Conservation (phyloP, 2,329 filamentous ascomycete species). For the Botrytis aclada region DNA sequence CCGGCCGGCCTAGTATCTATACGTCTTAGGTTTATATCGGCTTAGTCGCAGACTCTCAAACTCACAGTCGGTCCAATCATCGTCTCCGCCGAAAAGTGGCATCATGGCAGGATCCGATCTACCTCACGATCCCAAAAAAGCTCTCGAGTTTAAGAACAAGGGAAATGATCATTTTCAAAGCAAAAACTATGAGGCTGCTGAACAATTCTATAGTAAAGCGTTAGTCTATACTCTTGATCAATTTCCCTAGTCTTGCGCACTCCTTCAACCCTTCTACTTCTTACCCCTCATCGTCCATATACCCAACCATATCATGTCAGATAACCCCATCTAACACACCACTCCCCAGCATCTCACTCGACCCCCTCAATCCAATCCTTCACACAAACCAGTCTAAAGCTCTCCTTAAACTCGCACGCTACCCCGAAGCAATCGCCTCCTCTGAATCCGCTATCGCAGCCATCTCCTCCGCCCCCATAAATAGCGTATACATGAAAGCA, state of each 20-base stretch:
- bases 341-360: constrained; percentile 65
- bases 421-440: constrained; percentile 73
- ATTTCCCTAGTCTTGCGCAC: constrained; percentile 4
- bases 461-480: constrained; percentile 8
- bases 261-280: not conserved
- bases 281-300: not conserved
- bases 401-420: constrained; percentile 69
- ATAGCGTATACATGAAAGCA: constrained; percentile 63
- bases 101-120: constrained; percentile 31
- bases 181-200: constrained; percentile 63
- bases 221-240: constrained; percentile 40
- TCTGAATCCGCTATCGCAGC: constrained; percentile 67
- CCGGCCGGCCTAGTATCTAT: too few species aligned
- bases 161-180: constrained; percentile 55
- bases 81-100: not conserved
- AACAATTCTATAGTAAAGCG: constrained; percentile 70
- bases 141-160: constrained; percentile 35
- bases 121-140: constrained; percentile 25
- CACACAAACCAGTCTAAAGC: constrained; percentile 90
- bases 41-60: not conserved
- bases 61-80: not conserved
- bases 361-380: constrained; percentile 72
- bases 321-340: not conserved
- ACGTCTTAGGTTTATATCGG: not conserved
- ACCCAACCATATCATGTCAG: not conserved